Base-by-base conservation (phyloP, 2,329 filamentous ascomycete species). In the Fusarium buxicola region DNA sequence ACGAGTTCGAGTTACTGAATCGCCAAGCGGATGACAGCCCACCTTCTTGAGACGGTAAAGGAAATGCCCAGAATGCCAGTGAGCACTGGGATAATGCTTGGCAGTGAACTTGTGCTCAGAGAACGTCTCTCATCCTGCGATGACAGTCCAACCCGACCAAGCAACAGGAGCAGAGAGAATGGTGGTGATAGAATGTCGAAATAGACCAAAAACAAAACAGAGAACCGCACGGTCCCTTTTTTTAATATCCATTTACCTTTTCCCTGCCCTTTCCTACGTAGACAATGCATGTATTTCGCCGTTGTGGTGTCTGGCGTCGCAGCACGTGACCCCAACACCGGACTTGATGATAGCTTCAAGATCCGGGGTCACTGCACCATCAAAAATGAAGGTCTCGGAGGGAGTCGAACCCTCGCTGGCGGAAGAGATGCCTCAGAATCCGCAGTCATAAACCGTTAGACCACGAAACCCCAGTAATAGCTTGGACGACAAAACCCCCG, bases 371-470 rank as follows among this genome's bases (percentile, higher is more conserved):
- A n/a, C n/a, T 8, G 6, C 11, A 51, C 45, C 3, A 1, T 7
- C 34, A 63, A 63, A 63, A 66, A 63, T 5, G 31, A 15, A 74
- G 73, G 73, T 75, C 69, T 69, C 69, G 69, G 71, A 36, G 72
- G 73, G 73, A 75, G 73, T 75, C 73, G 72, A 73, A 74, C 72
- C 73, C 72, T 74, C 72, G 72, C 73, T 75, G 73, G 72, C 72
- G 72, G 73, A 74, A 74, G 30, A 32, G 13, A 32, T 2, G 12
- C 3, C 18, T 74, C 72, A 74, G 70, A 72, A 72, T 74, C 73
- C 72, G 73, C 73, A 75, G 73, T 75, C 73, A 75, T 75, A 65
- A 73, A 21, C 72, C 72, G 72, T 74, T 74, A 75, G 73, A 75
- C 71, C 73, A 75, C 70, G 70, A 68, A 74, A 74, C 73, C 73